Conservation (phyloP, 352 stramenopile genomes). For the Phytophthora crassamura region DNA sequence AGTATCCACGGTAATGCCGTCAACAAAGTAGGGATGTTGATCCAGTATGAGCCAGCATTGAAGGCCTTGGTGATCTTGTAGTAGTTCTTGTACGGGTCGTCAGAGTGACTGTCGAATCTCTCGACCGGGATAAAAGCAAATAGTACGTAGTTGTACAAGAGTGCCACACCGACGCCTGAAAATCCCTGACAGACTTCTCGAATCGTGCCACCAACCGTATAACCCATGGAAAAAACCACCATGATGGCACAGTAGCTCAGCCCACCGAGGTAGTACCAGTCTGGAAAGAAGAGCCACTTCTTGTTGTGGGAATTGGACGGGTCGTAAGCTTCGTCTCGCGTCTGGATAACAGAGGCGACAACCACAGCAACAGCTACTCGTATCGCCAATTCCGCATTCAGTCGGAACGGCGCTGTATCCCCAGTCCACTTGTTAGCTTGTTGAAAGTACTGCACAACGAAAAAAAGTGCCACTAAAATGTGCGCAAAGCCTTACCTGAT, state of each 20-base stretch:
- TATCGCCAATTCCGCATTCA: constrained; percentile 52
- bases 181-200: constrained; percentile 72
- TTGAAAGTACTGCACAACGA: too few relatives aligned
- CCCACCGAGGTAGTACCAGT: too few relatives aligned
- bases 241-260: constrained; percentile 77
- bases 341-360: constrained; percentile 69
- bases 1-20: constrained; percentile 63
- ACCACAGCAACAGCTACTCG: constrained; percentile 66
- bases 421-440: too few relatives aligned
- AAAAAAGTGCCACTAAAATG: too few relatives aligned
- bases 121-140: constrained; percentile 50
- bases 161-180: constrained; percentile 61
- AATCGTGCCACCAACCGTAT: constrained; percentile 70
- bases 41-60: constrained; percentile 51
- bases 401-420: constrained; percentile 38
- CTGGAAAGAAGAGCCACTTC: constrained; percentile 67
- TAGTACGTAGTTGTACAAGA: constrained; percentile 72
- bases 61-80: constrained; percentile 59
- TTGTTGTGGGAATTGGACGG: constrained; percentile 37
- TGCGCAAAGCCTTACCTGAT: constrained; percentile 41
- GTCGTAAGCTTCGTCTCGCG: constrained; percentile 44
- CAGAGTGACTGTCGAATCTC: constrained; percentile 34
- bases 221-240: constrained; percentile 74
- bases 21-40: constrained; percentile 62
- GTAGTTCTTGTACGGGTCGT: constrained; percentile 43